Conservation (phyloP, 1,284 basidiomycete genomes). For the Fomitopsis pinicola region DNA sequence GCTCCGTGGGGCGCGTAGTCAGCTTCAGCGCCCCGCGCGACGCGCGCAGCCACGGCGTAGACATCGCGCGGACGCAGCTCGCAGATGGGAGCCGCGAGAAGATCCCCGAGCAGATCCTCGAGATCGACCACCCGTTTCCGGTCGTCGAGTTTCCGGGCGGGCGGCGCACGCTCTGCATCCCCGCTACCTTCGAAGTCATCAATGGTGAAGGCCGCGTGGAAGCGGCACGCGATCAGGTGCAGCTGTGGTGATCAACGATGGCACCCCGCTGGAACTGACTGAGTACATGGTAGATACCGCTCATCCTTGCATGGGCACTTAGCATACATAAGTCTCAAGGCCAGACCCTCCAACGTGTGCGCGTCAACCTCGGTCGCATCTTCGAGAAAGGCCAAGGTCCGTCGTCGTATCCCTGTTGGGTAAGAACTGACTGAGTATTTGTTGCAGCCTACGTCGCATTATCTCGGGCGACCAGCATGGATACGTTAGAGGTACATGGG, state of each 20-base stretch:
- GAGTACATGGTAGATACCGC: conserved; percentile 46
- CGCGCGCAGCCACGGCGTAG: conserved; percentile 36
- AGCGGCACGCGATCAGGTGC: conserved; percentile 49
- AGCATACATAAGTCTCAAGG: conserved; percentile 88
- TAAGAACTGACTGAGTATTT: not conserved
- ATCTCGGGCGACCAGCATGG: conserved; percentile 63
- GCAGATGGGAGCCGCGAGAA: not conserved
- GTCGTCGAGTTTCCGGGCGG: conserved; percentile 50
- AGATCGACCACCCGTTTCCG: conserved; percentile 38
- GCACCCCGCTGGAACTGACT: not conserved
- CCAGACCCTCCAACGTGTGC: conserved; percentile 76
- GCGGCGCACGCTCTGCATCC: conserved; percentile 40
- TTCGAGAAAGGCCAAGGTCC: conserved; percentile 82
- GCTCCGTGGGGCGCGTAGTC: conserved; percentile 78
- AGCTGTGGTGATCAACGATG: not conserved
- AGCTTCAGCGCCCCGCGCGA: conserved; percentile 52
- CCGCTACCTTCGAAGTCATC: conserved; percentile 53
- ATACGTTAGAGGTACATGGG: conserved; percentile 60
- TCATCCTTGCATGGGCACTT: conserved; percentile 79
- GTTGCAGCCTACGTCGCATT: conserved; percentile 60
- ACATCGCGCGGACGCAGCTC: conserved; percentile 22
- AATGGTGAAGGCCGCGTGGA: conserved; percentile 49
- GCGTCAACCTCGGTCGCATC: conserved; percentile 56
- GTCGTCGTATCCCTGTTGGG: not conserved
- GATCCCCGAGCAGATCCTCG: conserved; percentile 8